A percentile compares a stretch with the other conserved stretches of the same genome.
Evolutionary conservation across 306 rosid species (phyloP).

Genomic region (Potentilla sterilis): DNA sequence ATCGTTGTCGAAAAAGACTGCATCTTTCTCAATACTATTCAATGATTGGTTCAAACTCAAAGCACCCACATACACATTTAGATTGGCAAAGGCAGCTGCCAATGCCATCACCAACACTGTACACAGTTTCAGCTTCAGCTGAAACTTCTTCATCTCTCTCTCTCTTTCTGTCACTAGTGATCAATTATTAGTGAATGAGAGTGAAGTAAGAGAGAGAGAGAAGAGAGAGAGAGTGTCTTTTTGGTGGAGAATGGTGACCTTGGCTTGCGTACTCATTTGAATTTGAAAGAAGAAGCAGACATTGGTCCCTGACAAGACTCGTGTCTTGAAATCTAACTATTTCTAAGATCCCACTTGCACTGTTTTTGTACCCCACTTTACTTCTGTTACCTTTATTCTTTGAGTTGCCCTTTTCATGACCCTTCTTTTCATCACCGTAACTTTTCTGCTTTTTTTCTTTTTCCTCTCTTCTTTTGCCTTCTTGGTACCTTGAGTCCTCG

Average conservation of each 20-base stretch:
- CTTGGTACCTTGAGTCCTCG: neutral
- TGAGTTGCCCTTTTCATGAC: too few species aligned
- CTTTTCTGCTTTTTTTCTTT: too few species aligned
- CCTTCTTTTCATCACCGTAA: too few species aligned
- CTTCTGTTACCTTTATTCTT: neutral
- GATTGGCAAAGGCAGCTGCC: neutral
- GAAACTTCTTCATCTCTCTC: neutral
- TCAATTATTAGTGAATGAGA: neutral
- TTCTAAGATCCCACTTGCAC: neutral
- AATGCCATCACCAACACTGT: neutral
- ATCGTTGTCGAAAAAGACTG: neutral
- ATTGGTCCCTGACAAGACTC: neutral
- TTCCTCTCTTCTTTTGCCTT: too few species aligned
- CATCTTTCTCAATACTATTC: neutral
- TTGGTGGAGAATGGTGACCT: neutral
- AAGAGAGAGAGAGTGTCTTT: neutral
- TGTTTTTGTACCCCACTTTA: neutral
- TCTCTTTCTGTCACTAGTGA: neutral
- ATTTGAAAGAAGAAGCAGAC: neutral
- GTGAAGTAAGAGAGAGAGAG: neutral
- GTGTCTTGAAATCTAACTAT: neutral
- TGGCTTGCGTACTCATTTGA: neutral
- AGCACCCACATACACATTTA: neutral
- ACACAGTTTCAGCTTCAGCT: neutral
- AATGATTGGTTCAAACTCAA: neutral